Evolutionary conservation across 2,329 filamentous ascomycete species (phyloP), one percentile per base, ranked within the genome.

Genomic region (Ophioceras dolichostomum): DNA sequence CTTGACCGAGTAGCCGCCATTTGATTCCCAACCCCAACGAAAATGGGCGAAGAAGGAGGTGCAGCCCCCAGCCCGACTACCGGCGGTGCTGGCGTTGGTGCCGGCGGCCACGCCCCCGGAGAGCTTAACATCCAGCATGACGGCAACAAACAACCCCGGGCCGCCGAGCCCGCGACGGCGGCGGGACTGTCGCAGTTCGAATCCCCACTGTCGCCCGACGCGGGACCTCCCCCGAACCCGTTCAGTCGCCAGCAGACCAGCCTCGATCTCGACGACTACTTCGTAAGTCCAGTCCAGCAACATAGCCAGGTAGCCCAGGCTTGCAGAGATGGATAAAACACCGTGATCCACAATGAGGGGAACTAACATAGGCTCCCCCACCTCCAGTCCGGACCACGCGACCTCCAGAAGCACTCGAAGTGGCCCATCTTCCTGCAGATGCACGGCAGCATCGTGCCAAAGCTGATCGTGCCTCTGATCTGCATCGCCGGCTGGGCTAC

Each of bases 351-450:
- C n/a, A n/a, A n/a, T n/a, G n/a, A n/a, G n/a, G n/a, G n/a, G n/a
- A n/a, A n/a, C 31, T 33, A 33, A 33, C 19, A 32, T 32, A 13
- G n/a, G n/a, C n/a, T n/a, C n/a, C n/a, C n/a, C n/a, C 31, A 26
- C 21, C 18, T 34, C 27, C 27, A 64, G 62, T 55, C 54, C 13
- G 75, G 74, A 12, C 83, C 83, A 39, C 70, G 79, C 44, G 77
- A 86, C 55, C 71, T 83, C 42, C 66, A 76, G 39, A 75, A 76
- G 48, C 82, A 87, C 56, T 86, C 81, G 19, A 87, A 84, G 69
- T 80, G 81, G 70, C 83, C 83, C 8, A 70, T 78, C 47, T 85
- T 87, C 54, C 58, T 88, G 49, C 79, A 82, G 44, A 67, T 88
- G 59, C 82, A 86, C 52, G 83, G 83, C 47, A 83, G 77, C 48